These are phyloP conservation scores for Elongisporangium anandrum DNA, from an alignment of 352 stramenopile species.

Conservation along the genomic window DNA sequence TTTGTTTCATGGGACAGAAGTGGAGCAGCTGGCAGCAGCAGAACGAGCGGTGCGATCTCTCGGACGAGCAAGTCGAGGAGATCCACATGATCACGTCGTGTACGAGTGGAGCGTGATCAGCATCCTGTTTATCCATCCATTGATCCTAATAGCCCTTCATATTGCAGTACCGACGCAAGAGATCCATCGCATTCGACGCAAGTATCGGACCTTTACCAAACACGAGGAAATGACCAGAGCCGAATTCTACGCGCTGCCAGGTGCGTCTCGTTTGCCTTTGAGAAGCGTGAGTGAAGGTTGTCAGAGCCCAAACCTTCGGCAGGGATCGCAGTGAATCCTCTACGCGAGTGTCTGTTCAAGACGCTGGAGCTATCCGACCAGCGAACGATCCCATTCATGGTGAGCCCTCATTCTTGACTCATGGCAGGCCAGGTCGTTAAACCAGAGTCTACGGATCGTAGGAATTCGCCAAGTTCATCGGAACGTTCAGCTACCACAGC, in stretches of 20 bases:
- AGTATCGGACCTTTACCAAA: conserved; percentile 25
- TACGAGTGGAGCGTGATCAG: conserved; percentile 14
- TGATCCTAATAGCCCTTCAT: background rate
- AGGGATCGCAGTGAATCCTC: conserved; percentile 36
- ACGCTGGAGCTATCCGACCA: conserved; percentile 30
- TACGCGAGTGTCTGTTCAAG: conserved; percentile 40
- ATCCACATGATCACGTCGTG: conserved; percentile 55
- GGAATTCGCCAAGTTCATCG: conserved; percentile 54
- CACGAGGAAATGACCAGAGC: conserved; percentile 50
- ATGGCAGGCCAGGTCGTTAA: background rate
- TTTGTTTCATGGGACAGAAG: background rate
- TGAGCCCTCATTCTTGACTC: conserved; percentile 9
- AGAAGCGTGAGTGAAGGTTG: background rate
- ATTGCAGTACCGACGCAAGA: conserved; percentile 39
- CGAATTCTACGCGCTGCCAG: conserved; percentile 44
- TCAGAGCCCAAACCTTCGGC: background rate
- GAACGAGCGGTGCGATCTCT: conserved; percentile 30
- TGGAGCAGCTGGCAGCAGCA: background rate
- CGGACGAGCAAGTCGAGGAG: conserved; percentile 53
- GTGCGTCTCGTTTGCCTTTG: conserved; percentile 1
- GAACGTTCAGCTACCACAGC: conserved; percentile 59
- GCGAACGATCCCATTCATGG: conserved; percentile 31
- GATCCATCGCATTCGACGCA: conserved; percentile 47
- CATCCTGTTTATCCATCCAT: background rate
- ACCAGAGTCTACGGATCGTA: conserved; percentile 10